A percentile compares a stretch with the other conserved stretches of the same genome.
These are phyloP conservation scores for Penicillium cosmopolitanum DNA, from an alignment of 495 filamentous ascomycete species.

Conservation along the genomic window DNA sequence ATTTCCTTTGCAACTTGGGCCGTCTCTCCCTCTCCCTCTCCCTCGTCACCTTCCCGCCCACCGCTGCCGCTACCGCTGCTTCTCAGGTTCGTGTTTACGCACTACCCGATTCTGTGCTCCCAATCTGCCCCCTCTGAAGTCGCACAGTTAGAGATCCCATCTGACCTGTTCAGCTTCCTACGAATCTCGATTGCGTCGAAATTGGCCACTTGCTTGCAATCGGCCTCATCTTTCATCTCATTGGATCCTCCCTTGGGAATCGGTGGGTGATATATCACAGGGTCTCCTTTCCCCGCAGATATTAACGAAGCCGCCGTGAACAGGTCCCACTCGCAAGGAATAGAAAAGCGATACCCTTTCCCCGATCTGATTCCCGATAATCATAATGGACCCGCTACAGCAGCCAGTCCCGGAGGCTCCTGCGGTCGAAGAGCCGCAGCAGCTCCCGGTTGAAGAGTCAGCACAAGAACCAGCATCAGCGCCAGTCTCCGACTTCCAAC, in stretches of 20 bases:
- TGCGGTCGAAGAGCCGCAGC: conserved; percentile 35
- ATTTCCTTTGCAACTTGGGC: conserved; percentile 4
- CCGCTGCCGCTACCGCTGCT: neutral
- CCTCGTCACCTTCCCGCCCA: neutral
- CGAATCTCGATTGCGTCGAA: neutral
- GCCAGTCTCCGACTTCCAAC: neutral
- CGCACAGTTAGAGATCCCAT: conserved; percentile 1
- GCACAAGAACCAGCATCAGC: conserved; percentile 12
- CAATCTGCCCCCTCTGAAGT: conserved; percentile 5
- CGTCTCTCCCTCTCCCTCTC: conserved; percentile 7
- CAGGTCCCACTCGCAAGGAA: conserved; percentile 18
- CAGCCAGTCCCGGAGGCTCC: conserved; percentile 26
- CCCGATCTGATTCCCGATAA: neutral
- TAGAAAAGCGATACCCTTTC: neutral
- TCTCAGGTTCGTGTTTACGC: conserved; percentile 5
- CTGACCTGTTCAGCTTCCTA: neutral
- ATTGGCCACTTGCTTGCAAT: neutral
- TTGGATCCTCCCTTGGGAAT: conserved; percentile 7
- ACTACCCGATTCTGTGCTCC: conserved; percentile 4
- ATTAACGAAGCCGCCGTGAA: conserved; percentile 14
- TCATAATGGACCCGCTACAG: conserved; percentile 37
- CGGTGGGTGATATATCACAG: conserved; percentile 20
- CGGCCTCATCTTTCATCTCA: neutral
- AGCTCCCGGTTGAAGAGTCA: conserved; percentile 27
- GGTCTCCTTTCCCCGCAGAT: conserved; percentile 30